Evolutionary conservation across 805 yeast species (phyloP).

Genomic region (Wickerhamiella spandovensis): DNA sequence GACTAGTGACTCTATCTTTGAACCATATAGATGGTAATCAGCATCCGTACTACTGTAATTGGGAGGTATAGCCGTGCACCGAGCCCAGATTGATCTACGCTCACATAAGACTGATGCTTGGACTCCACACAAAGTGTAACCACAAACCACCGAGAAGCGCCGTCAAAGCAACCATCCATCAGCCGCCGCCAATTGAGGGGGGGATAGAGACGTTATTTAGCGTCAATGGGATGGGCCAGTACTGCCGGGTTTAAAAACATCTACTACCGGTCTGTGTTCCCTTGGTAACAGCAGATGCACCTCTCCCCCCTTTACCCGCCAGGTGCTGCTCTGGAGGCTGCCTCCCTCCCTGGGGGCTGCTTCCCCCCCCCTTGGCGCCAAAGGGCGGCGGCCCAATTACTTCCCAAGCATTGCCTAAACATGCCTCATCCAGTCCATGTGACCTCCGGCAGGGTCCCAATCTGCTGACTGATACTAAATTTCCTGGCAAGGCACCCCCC

Average conservation of each 20-base stretch:
- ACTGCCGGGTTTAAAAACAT: neutral
- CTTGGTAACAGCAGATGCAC: neutral
- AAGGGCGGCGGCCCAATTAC: too few relatives aligned
- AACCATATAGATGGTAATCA: neutral
- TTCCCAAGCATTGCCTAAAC: neutral
- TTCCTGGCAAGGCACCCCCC: neutral
- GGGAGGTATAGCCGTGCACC: neutral
- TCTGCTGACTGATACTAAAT: neutral
- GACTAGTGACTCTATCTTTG: too few relatives aligned
- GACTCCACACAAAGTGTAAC: neutral
- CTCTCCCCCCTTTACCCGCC: too few relatives aligned
- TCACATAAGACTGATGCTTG: neutral
- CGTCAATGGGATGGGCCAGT: neutral
- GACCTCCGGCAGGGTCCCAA: neutral
- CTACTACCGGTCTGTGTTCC: neutral
- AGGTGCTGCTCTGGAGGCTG: too few relatives aligned
- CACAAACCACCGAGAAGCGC: neutral
- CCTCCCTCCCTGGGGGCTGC: neutral
- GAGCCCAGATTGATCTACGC: neutral
- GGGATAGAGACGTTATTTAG: neutral
- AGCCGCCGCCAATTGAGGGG: neutral
- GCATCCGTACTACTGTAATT: neutral
- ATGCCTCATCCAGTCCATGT: neutral
- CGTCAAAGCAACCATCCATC: neutral
- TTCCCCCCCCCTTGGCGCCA: neutral